Evolutionary conservation across 2,329 filamentous ascomycete genomes (phyloP).

Genomic region (Colletotrichum filicis): DNA sequence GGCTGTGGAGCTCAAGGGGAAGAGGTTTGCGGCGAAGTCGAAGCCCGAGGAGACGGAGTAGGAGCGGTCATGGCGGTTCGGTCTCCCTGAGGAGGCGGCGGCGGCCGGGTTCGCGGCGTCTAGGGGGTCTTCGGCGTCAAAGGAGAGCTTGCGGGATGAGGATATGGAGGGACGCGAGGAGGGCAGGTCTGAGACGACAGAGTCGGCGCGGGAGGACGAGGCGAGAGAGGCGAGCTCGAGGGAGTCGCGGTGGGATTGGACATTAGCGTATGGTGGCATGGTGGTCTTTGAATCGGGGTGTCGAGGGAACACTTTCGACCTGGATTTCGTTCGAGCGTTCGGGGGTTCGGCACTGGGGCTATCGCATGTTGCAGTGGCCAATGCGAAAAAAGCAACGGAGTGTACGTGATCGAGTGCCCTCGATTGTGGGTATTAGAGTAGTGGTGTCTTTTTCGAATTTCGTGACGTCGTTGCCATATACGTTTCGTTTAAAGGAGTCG

Average conservation of each 20-base stretch:
- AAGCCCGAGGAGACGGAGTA: constrained; percentile 95
- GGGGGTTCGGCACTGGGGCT: constrained; percentile 8
- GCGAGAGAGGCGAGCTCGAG: constrained; percentile 96
- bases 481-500: constrained; percentile 32
- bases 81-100: constrained; percentile 45
- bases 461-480: constrained; percentile 34
- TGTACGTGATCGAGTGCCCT: neutral
- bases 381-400: neutral
- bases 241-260: constrained; percentile 77
- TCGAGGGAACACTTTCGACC: constrained; percentile 21
- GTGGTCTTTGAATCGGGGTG: neutral
- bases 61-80: constrained; percentile 69
- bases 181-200: constrained; percentile 68
- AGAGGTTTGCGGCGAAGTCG: constrained; percentile 93
- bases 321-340: constrained; percentile 13
- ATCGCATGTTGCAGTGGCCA: constrained; percentile 29
- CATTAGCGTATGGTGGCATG: constrained; percentile 54
- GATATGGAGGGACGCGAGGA: constrained; percentile 87
- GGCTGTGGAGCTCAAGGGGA: constrained; percentile 87
- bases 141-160: constrained; percentile 91
- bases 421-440: constrained; percentile 9
- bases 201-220: constrained; percentile 77
- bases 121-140: constrained; percentile 87
- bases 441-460: constrained; percentile 10
- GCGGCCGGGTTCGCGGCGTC: constrained; percentile 67